Percentiles rank a stretch among this genome's conserved stretches.
Evolutionary conservation across 352 stramenopile species (phyloP).

Genomic region (Phytopythium montanum): DNA sequence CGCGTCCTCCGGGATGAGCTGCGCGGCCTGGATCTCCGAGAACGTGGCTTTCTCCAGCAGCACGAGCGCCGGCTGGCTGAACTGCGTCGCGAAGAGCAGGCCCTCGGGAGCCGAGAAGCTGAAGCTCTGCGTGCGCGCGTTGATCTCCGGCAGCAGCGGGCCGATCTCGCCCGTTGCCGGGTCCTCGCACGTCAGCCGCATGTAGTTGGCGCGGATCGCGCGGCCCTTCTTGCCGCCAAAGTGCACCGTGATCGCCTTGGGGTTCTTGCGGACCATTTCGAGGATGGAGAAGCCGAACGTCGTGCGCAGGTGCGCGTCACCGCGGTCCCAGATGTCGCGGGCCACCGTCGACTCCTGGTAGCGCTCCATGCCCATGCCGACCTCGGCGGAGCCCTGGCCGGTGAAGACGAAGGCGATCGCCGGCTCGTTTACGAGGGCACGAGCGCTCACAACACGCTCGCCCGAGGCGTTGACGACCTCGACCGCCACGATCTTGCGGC

Average conservation of each 20-base stretch:
- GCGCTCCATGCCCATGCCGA: slow-evolving; percentile 89
- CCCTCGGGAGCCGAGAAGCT: slow-evolving; percentile 74
- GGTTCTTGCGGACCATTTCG: slow-evolving; percentile 86
- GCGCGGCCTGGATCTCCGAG: slow-evolving; percentile 66
- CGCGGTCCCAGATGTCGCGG: slow-evolving; percentile 79
- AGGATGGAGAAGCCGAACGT: slow-evolving; percentile 89
- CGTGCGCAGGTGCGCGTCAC: slow-evolving; percentile 59
- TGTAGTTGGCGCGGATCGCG: slow-evolving; percentile 85
- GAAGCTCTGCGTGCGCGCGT: slow-evolving; percentile 75
- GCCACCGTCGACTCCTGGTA: slow-evolving; percentile 68
- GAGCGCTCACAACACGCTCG: slow-evolving; percentile 73
- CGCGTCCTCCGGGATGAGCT: slow-evolving; percentile 70
- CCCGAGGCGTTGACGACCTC: slow-evolving; percentile 69
- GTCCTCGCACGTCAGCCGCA: slow-evolving; percentile 71
- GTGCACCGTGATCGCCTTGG: slow-evolving; percentile 77
- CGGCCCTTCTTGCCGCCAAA: slow-evolving; percentile 81
- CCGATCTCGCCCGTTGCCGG: slow-evolving; percentile 39
- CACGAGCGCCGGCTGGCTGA: slow-evolving; percentile 80
- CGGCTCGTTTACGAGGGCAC: slow-evolving; percentile 62
- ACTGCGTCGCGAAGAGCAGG: slow-evolving; percentile 85
- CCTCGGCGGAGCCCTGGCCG: slow-evolving; percentile 74
- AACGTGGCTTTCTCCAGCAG: slow-evolving; percentile 85
- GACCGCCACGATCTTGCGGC: slow-evolving; percentile 66
- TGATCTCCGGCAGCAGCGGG: slow-evolving; percentile 80
- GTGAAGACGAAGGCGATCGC: slow-evolving; percentile 85